Base-by-base conservation (phyloP, 1,284 basidiomycete genomes). In the Pseudozyma pruni region DNA sequence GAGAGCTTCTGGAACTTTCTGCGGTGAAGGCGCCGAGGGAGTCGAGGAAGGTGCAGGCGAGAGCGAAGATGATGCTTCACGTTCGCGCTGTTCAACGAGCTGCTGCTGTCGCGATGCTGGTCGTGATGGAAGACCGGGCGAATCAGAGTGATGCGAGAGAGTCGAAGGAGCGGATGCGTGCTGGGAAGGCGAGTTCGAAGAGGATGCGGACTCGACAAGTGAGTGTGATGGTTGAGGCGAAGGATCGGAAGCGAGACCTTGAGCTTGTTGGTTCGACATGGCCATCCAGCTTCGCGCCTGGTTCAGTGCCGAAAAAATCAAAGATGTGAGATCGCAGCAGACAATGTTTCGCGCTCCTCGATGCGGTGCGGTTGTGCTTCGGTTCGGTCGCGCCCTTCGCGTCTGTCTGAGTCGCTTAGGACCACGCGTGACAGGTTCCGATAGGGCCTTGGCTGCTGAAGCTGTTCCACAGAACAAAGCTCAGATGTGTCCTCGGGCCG, bases 21-120 rank as follows among this genome's bases (percentile, higher is more conserved):
- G 46, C 16, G 60, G 56, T 7, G 60, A 63, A 8, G 50, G 25
- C 19, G 20, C 46, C n/a, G 59, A 58, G 27, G 60, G 47, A 16
- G 48, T 43, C 29, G 59, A 62, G 13, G 60, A 63, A 23, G 60
- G 60, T 59, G 51, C 60, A 13, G 60, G 60, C 33, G 67, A 63
- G 29, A 63, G 55, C 4, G 67, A 55, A 13, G 66, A 69, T 7
- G 66, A 62, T 2, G 44, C 35, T 16, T 68, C 58, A 33, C 52
- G 56, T 11, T 43, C 42, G 32, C 42, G 39, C 29, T 33, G 51
- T 23, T 43, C 27, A 11, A 29, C 27, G 6, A 11, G 45, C 19
- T 45, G 57, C 22, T 46, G 61, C n/a, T 27, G 48, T 13, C 19
- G 53, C 23, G 37, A 20, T 14, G 27, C 29, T 17, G 17, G 29